These are phyloP conservation scores for Acacia crassicarpa DNA, from an alignment of 306 rosid species.

Conservation along the genomic window DNA sequence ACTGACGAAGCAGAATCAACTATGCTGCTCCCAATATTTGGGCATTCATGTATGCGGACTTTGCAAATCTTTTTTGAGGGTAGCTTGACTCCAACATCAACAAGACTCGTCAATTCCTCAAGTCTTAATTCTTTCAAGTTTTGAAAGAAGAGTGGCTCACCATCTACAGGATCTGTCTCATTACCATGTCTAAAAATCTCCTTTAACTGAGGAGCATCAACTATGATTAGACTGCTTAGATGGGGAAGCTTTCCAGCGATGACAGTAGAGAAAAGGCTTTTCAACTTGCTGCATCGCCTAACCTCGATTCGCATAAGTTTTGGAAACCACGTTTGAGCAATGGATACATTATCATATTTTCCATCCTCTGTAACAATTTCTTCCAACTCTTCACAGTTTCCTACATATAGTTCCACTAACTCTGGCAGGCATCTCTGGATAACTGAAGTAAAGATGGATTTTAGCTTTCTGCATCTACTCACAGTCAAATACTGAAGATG, in stretches of 20 bases:
- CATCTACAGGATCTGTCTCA: background rate
- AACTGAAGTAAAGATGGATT: background rate
- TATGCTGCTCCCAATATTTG: background rate
- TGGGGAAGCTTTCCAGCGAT: slow-evolving; percentile 10
- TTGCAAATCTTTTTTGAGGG: background rate
- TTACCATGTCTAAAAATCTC: background rate
- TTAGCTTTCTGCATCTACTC: background rate
- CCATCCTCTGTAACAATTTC: slow-evolving; percentile 6
- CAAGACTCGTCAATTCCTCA: background rate
- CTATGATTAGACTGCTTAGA: background rate
- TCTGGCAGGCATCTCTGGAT: slow-evolving; percentile 3
- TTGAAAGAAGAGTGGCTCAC: background rate
- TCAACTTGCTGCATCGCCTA: slow-evolving; percentile 1
- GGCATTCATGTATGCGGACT: background rate
- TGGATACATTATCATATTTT: background rate
- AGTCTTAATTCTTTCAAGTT: slow-evolving; percentile 7
- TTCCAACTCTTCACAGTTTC: slow-evolving; percentile 18
- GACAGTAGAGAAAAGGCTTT: slow-evolving; percentile 8
- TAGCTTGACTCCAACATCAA: background rate
- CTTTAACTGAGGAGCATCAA: background rate
- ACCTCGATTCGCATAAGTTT: background rate
- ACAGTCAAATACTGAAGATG: background rate
- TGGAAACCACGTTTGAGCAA: background rate
- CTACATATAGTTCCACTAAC: background rate
- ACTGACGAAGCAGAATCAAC: background rate